phyloP scores from a whole-genome alignment of 2,329 filamentous ascomycete species.

The Leptographium flavum region DNA sequence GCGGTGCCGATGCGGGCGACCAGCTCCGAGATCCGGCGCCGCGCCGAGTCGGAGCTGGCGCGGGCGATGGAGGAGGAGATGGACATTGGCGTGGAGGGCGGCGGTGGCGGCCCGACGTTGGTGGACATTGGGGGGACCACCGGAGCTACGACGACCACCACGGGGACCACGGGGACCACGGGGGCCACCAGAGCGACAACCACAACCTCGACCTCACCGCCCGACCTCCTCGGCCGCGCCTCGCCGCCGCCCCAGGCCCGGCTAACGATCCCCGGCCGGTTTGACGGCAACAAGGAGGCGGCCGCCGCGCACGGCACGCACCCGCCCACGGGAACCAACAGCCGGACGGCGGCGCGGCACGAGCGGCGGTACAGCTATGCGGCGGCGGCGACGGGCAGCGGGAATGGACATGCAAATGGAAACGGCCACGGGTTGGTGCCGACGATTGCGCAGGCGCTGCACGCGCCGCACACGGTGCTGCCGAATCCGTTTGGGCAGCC shows the following conservation, averaged over 20 bases:
- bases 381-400: slow-evolving; percentile 29
- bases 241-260: slow-evolving; percentile 32
- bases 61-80: slow-evolving; percentile 62
- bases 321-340: neutral
- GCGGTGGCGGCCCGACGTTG: too few relatives aligned
- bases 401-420: too few relatives aligned
- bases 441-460: slow-evolving; percentile 38
- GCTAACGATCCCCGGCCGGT: slow-evolving; percentile 61
- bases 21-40: slow-evolving; percentile 69
- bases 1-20: slow-evolving; percentile 79
- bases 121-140: neutral
- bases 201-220: slow-evolving; percentile 52
- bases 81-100: slow-evolving; percentile 55
- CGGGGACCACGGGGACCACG: neutral
- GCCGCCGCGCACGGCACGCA: slow-evolving; percentile 24
- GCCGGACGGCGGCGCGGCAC: slow-evolving; percentile 24
- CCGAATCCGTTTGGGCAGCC: neutral
- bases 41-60: slow-evolving; percentile 17
- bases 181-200: slow-evolving; percentile 19
- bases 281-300: slow-evolving; percentile 43
- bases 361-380: slow-evolving; percentile 40
- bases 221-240: slow-evolving; percentile 42
- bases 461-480: slow-evolving; percentile 11
- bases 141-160: neutral
- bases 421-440: slow-evolving; percentile 32